Evolutionary conservation across 306 rosid genomes (phyloP).

Genomic region (Cotoneaster glaucophyllus): DNA sequence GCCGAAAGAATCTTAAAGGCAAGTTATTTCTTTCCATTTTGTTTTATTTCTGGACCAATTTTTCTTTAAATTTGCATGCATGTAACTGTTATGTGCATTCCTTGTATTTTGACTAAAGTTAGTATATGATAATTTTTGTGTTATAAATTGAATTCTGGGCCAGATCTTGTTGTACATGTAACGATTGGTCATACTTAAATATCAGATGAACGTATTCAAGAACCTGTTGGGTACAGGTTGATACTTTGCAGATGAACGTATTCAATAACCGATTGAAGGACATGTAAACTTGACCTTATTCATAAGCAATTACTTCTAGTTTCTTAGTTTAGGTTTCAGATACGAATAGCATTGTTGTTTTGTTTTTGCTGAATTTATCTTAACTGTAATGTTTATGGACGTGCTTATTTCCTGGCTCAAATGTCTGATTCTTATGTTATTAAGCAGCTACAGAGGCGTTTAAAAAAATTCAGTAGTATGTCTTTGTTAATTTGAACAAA

Average conservation of each 20-base stretch:
- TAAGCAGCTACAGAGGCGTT: not conserved
- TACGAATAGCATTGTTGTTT: not conserved
- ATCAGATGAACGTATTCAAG: not conserved
- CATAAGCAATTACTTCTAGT: not conserved
- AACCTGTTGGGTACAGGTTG: not conserved
- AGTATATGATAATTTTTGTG: not conserved
- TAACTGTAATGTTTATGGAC: not conserved
- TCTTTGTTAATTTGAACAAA: too few species aligned
- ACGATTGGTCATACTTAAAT: not conserved
- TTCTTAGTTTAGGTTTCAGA: not conserved
- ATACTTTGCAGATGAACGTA: not conserved
- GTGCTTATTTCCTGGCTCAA: not conserved
- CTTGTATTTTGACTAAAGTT: not conserved
- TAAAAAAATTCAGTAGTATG: not conserved
- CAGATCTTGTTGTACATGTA: not conserved
- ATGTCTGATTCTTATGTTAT: not conserved
- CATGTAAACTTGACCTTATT: not conserved
- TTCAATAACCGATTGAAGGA: too few species aligned
- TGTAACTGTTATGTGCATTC: not conserved
- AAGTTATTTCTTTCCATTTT: conserved; percentile 26
- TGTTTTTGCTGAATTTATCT: not conserved
- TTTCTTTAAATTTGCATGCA: not conserved
- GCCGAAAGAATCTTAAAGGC: conserved; percentile 39
- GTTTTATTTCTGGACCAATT: not conserved
- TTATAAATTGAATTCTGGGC: not conserved